phyloP scores from a whole-genome alignment of 2,329 filamentous ascomycete species.

The Colletotrichum eleusines region DNA sequence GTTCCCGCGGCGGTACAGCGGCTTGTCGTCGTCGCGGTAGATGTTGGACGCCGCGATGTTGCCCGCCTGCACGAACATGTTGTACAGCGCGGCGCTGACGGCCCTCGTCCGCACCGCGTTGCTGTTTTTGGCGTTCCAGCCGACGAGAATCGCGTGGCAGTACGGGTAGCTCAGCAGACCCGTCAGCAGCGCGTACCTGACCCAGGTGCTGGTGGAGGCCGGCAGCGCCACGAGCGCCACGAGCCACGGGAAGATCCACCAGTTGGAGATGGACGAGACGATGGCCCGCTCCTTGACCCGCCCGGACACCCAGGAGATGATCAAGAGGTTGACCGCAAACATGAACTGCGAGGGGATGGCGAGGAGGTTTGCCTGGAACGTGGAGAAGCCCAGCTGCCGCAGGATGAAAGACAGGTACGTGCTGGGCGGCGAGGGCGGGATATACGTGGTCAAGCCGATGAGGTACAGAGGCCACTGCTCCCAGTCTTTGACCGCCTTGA shows the following conservation, averaged over 20 bases:
- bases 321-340: conserved; percentile 60
- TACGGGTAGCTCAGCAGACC: conserved; percentile 61
- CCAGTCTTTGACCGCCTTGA: conserved; percentile 67
- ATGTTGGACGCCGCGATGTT: conserved; percentile 62
- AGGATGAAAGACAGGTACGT: conserved; percentile 61
- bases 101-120: conserved; percentile 62
- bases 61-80: conserved; percentile 59
- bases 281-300: conserved; percentile 59
- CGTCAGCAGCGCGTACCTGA: conserved; percentile 53
- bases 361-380: conserved; percentile 61
- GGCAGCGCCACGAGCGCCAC: conserved; percentile 57
- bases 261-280: conserved; percentile 59
- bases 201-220: conserved; percentile 54
- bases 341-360: conserved; percentile 59
- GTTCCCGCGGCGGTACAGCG: conserved; percentile 64
- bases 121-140: conserved; percentile 61
- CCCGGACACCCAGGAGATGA: conserved; percentile 60
- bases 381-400: conserved; percentile 56
- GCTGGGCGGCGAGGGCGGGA: conserved; percentile 56
- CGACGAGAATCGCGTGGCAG: conserved; percentile 61
- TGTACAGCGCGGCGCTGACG: conserved; percentile 62
- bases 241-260: conserved; percentile 64
- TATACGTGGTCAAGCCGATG: conserved; percentile 62
- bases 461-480: conserved; percentile 71
- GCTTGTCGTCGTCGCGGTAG: conserved; percentile 67